phyloP scores from a whole-genome alignment of 148 eudicot genomes.

The Amaranthus hypochondriacus region DNA sequence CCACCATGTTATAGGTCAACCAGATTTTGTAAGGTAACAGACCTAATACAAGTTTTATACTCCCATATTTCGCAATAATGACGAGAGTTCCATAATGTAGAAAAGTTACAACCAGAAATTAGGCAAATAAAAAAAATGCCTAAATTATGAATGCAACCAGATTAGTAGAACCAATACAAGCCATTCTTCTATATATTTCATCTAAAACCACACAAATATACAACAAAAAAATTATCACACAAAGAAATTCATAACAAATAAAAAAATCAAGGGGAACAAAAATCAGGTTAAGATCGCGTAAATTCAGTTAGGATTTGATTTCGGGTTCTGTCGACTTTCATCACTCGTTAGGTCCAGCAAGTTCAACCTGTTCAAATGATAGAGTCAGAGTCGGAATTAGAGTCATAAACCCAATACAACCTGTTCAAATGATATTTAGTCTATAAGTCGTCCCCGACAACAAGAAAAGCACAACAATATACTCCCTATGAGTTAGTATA shows the following conservation, averaged over 20 bases:
- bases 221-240: slow-evolving; percentile 34
- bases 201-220: slow-evolving; percentile 41
- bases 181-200: slow-evolving; percentile 23
- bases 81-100: background rate
- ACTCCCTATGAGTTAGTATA: too few relatives aligned
- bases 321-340: slow-evolving; percentile 36
- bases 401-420: too few relatives aligned
- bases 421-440: too few relatives aligned
- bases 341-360: slow-evolving; percentile 85
- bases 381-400: too few relatives aligned
- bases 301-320: slow-evolving; percentile 33
- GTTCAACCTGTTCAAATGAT: slow-evolving; percentile 47
- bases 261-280: slow-evolving; percentile 16
- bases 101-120: slow-evolving; percentile 46
- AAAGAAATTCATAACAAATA: slow-evolving; percentile 26
- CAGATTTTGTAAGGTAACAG: too few relatives aligned
- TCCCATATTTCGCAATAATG: too few relatives aligned
- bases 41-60: too few relatives aligned
- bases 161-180: slow-evolving; percentile 30
- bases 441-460: too few relatives aligned
- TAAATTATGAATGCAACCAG: slow-evolving; percentile 38
- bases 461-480: too few relatives aligned
- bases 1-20: too few relatives aligned
- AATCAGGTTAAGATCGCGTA: slow-evolving; percentile 30
- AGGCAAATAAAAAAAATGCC: slow-evolving; percentile 80